Conservation (phyloP, 768 basidiomycete genomes). For the Xanthoconium stramineum region DNA sequence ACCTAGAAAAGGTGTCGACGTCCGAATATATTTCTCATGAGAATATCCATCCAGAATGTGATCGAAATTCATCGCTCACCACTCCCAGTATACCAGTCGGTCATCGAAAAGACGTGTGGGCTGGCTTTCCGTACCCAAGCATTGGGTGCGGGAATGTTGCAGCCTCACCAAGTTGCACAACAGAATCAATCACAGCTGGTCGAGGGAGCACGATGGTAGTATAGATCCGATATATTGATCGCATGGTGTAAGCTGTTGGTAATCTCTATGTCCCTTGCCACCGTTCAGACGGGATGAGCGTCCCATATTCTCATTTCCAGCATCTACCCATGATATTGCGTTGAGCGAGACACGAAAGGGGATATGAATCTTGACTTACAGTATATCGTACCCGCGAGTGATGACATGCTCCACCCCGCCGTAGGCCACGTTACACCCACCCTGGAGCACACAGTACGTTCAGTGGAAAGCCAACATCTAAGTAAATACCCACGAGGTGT, state of each 20-base stretch:
- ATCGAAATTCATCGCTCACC: conserved; percentile 93
- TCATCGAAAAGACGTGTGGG: conserved; percentile 94
- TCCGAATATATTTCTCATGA: conserved; percentile 1
- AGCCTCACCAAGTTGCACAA: conserved; percentile 30
- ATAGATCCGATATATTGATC: background rate
- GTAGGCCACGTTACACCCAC: conserved; percentile 41
- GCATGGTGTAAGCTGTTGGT: conserved; percentile 5
- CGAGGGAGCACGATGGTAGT: conserved; percentile 26
- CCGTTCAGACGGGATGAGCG: too few species aligned
- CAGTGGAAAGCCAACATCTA: background rate
- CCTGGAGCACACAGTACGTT: conserved; percentile 25
- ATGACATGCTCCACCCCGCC: conserved; percentile 37
- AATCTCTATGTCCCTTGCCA: background rate
- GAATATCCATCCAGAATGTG: conserved; percentile 66
- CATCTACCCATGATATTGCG: conserved; percentile 26
- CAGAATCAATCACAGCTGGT: conserved; percentile 31
- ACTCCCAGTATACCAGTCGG: conserved; percentile 85
- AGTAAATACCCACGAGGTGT: conserved; percentile 53
- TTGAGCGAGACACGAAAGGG: background rate
- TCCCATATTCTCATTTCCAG: conserved; percentile 32
- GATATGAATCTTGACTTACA: conserved; percentile 31
- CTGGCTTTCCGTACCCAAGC: conserved; percentile 89
- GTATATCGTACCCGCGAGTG: conserved; percentile 40
- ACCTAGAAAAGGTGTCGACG: conserved; percentile 77
- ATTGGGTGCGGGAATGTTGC: conserved; percentile 71